Conservation (phyloP, 768 basidiomycete genomes). For the Mycena belliarum region DNA sequence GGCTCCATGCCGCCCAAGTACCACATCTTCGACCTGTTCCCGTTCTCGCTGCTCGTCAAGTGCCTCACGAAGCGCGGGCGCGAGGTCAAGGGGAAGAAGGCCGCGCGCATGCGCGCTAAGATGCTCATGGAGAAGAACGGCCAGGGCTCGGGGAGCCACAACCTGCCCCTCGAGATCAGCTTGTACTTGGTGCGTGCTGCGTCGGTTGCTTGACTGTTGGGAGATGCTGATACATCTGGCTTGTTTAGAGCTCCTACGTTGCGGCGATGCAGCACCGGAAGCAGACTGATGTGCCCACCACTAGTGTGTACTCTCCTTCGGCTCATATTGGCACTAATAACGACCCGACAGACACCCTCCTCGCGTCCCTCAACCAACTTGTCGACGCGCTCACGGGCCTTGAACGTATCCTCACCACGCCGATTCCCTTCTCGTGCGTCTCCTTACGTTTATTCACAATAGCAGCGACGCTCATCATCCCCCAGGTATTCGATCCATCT, state of each 20-base stretch:
- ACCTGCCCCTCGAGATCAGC: conserved; percentile 69
- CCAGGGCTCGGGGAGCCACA: conserved; percentile 47
- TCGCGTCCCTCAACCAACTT: conserved; percentile 51
- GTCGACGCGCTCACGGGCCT: conserved; percentile 69
- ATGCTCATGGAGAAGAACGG: conserved; percentile 33
- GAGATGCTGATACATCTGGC: neutral
- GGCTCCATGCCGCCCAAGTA: conserved; percentile 60
- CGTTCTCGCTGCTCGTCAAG: conserved; percentile 61
- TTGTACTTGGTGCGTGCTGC: conserved; percentile 55
- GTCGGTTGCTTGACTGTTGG: neutral
- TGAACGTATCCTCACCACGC: conserved; percentile 73
- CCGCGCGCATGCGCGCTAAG: conserved; percentile 53
- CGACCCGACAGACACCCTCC: conserved; percentile 41
- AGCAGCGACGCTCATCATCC: neutral
- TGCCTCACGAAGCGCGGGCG: conserved; percentile 47
- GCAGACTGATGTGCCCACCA: conserved; percentile 58
- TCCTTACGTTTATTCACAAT: neutral
- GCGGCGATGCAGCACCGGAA: conserved; percentile 60
- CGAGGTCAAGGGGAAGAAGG: conserved; percentile 63
- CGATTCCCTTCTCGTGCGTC: conserved; percentile 72
- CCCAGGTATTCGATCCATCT: conserved; percentile 66
- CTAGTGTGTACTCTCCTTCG: conserved; percentile 42
- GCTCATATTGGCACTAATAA: neutral
- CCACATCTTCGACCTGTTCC: conserved; percentile 64
- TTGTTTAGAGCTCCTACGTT: conserved; percentile 64